Evolutionary conservation across 495 filamentous ascomycete species (phyloP).

Genomic region (Daldinia loculata): DNA sequence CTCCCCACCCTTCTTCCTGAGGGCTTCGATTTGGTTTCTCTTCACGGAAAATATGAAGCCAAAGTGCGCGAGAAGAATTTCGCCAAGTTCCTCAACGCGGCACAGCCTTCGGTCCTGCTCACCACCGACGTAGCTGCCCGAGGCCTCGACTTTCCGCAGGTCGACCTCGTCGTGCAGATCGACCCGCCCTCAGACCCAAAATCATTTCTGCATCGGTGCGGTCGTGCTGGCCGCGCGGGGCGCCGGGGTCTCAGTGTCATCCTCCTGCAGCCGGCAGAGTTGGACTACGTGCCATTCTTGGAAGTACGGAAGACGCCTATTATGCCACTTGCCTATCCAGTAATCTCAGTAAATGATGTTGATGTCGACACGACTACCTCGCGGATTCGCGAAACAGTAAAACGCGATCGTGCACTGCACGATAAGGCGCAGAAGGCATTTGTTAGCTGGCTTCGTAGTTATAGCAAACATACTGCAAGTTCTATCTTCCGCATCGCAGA

Average conservation of each 20-base stretch:
- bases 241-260: constrained; percentile 85
- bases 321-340: constrained; percentile 62
- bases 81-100: constrained; percentile 72
- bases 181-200: constrained; percentile 94
- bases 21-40: constrained; percentile 73
- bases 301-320: constrained; percentile 91
- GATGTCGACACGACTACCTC: constrained; percentile 63
- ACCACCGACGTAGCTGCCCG: constrained; percentile 77
- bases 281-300: constrained; percentile 88
- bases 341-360: constrained; percentile 58
- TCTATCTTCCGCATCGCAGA: constrained; percentile 89
- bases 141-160: constrained; percentile 86
- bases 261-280: constrained; percentile 85
- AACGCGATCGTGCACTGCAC: constrained; percentile 80
- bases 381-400: constrained; percentile 67
- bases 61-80: constrained; percentile 85
- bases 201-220: constrained; percentile 93
- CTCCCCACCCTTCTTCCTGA: constrained; percentile 71
- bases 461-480: constrained; percentile 87
- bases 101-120: constrained; percentile 79
- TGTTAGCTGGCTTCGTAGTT: constrained; percentile 89
- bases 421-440: constrained; percentile 91
- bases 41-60: constrained; percentile 89
- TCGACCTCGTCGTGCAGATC: constrained; percentile 92
- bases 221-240: constrained; percentile 90